A percentile compares a stretch with the other conserved stretches of the same genome.
Conservation (phyloP, 2,329 filamentous ascomycete species). For the Aspergillus sp. region DNA sequence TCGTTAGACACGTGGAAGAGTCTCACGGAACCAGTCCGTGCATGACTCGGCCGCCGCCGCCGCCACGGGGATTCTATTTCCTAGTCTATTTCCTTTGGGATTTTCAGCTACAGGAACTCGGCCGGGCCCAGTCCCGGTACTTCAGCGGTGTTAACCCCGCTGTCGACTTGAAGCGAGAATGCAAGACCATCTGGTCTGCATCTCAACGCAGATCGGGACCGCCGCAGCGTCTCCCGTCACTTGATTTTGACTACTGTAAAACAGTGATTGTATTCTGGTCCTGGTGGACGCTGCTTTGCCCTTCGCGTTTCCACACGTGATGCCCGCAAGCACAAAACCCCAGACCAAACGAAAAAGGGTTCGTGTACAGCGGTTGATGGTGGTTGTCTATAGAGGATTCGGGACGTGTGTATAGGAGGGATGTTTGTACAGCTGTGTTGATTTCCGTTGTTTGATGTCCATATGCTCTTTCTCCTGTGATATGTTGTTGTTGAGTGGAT, state of each 20-base stretch:
- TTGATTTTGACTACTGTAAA: conserved; percentile 1
- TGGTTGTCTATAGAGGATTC: not conserved
- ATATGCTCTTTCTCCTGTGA: not conserved
- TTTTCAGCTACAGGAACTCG: not conserved
- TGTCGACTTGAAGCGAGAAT: too few species aligned
- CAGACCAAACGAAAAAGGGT: too few species aligned
- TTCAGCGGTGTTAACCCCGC: too few species aligned
- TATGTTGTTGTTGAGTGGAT: too few species aligned
- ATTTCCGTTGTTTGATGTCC: not conserved
- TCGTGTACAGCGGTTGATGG: not conserved
- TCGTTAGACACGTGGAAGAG: too few species aligned
- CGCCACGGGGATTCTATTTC: too few species aligned
- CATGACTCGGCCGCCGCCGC: too few species aligned
- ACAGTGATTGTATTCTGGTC: conserved; percentile 1
- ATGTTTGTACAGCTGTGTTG: not conserved
- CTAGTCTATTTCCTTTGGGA: not conserved
- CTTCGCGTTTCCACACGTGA: not conserved
- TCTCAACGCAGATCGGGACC: not conserved
- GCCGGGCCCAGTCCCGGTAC: too few species aligned
- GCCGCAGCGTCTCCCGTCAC: not conserved
- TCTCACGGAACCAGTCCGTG: too few species aligned
- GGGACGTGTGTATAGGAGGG: not conserved
- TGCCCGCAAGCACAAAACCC: too few species aligned
- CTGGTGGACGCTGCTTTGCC: not conserved
- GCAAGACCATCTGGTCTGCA: not conserved